Evolutionary conservation across 371 early-diverging fungal species (phyloP).

Genomic region (Lichtheimia hyalospora): DNA sequence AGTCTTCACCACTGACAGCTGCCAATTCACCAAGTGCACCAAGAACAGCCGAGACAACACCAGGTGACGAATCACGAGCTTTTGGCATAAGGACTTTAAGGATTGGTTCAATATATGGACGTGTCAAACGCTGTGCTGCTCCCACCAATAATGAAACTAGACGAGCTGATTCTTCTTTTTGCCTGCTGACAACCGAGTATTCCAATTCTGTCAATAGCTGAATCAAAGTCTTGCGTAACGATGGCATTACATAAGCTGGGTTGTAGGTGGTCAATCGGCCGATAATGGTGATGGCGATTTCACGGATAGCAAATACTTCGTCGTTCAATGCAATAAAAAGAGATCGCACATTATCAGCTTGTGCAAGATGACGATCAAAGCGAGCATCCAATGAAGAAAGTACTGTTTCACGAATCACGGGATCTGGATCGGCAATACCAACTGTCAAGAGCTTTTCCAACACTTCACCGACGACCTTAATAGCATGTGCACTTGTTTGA

Average conservation of each 20-base stretch:
- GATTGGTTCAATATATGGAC: slow-evolving; percentile 92
- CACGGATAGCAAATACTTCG: slow-evolving; percentile 88
- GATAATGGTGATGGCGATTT: slow-evolving; percentile 82
- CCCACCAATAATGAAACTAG: slow-evolving; percentile 77
- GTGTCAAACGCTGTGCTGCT: slow-evolving; percentile 80
- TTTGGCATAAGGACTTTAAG: slow-evolving; percentile 84
- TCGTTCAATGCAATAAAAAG: slow-evolving; percentile 92
- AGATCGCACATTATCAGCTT: slow-evolving; percentile 88
- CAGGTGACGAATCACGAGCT: slow-evolving; percentile 76
- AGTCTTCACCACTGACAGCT: slow-evolving; percentile 83
- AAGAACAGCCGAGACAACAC: slow-evolving; percentile 83
- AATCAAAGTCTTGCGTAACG: slow-evolving; percentile 83
- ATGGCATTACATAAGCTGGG: slow-evolving; percentile 93
- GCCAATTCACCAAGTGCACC: slow-evolving; percentile 90
- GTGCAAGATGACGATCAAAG: slow-evolving; percentile 90
- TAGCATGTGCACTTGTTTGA: slow-evolving; percentile 82
- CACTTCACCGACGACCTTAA: slow-evolving; percentile 87
- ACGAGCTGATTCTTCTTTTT: slow-evolving; percentile 89
- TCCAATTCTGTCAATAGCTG: slow-evolving; percentile 92
- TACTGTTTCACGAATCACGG: slow-evolving; percentile 79
- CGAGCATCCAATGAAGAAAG: slow-evolving; percentile 77
- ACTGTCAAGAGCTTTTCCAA: slow-evolving; percentile 86
- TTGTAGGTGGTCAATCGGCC: slow-evolving; percentile 87
- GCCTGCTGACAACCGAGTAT: slow-evolving; percentile 80
- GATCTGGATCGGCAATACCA: slow-evolving; percentile 90